These are phyloP conservation scores for Piper longum DNA, from an alignment of 164 flowering plant species.

Conservation along the genomic window DNA sequence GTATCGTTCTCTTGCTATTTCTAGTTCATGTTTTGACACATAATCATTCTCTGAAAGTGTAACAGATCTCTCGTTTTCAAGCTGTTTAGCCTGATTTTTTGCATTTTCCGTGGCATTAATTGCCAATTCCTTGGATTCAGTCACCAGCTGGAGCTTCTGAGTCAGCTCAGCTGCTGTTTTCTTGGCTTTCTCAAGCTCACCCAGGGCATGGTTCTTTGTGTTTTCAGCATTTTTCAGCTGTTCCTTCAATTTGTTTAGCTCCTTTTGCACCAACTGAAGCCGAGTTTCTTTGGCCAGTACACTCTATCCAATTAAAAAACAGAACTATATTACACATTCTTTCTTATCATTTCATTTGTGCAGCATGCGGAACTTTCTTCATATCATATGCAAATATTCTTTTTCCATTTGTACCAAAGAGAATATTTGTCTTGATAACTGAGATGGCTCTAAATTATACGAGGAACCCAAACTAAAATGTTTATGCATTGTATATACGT, in stretches of 20 bases:
- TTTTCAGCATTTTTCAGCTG: conserved; percentile 62
- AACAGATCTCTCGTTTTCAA: conserved; percentile 31
- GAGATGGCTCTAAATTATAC: background rate
- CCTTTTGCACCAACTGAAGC: conserved; percentile 67
- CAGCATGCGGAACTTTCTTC: background rate
- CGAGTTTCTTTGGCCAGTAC: conserved; percentile 71
- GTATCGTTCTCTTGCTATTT: conserved; percentile 41
- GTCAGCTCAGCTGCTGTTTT: conserved; percentile 52
- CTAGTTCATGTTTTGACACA: conserved; percentile 41
- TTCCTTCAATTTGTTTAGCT: conserved; percentile 67
- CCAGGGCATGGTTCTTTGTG: conserved; percentile 52
- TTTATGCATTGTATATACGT: background rate
- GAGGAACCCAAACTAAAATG: background rate
- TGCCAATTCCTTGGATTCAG: conserved; percentile 47
- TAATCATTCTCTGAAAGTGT: conserved; percentile 13
- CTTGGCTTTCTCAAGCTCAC: conserved; percentile 69
- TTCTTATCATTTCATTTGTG: background rate
- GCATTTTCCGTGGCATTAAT: conserved; percentile 46
- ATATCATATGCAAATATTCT: background rate
- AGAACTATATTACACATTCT: background rate
- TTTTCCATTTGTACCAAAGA: no score
- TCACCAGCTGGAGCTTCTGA: conserved; percentile 35
- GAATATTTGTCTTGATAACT: background rate
- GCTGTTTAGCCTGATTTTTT: conserved; percentile 35
- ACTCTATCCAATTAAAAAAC: conserved; percentile 30